These are phyloP conservation scores for Aureobasidium namibiae DNA, from an alignment of 2,329 filamentous ascomycete genomes.

Conservation along the genomic window DNA sequence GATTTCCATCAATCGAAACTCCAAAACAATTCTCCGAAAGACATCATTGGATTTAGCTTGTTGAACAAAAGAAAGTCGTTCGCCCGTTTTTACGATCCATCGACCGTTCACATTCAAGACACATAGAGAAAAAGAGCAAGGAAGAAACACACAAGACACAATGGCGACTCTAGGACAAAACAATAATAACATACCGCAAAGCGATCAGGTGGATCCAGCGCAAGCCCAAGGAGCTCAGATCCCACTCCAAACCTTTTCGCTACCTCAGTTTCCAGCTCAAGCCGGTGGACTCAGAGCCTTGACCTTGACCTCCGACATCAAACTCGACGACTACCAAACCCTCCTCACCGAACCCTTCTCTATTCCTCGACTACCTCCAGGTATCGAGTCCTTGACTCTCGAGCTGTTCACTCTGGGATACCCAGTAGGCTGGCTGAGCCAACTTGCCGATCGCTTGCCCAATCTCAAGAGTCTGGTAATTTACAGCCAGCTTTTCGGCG, in stretches of 20 bases:
- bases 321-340: conserved; percentile 37
- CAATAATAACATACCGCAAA: conserved; percentile 12
- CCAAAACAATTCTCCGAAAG: conserved; percentile 3
- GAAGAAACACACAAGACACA: neutral
- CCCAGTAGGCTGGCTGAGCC: conserved; percentile 34
- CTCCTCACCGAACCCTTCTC: conserved; percentile 29
- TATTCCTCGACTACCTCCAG: conserved; percentile 30
- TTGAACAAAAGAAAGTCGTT: neutral
- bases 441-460: conserved; percentile 32
- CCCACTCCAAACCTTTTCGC: conserved; percentile 36
- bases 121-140: neutral
- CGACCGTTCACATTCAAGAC: neutral
- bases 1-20: neutral
- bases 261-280: conserved; percentile 38
- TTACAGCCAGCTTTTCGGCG: conserved; percentile 39
- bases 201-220: conserved; percentile 19
- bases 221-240: conserved; percentile 38
- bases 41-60: neutral
- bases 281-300: conserved; percentile 37
- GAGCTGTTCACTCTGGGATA: conserved; percentile 44
- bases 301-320: conserved; percentile 43
- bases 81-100: too few relatives aligned
- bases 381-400: conserved; percentile 37
- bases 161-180: conserved; percentile 9
- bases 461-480: conserved; percentile 37